phyloP scores from a whole-genome alignment of 306 rosid species.

The Vigna hirtella region DNA sequence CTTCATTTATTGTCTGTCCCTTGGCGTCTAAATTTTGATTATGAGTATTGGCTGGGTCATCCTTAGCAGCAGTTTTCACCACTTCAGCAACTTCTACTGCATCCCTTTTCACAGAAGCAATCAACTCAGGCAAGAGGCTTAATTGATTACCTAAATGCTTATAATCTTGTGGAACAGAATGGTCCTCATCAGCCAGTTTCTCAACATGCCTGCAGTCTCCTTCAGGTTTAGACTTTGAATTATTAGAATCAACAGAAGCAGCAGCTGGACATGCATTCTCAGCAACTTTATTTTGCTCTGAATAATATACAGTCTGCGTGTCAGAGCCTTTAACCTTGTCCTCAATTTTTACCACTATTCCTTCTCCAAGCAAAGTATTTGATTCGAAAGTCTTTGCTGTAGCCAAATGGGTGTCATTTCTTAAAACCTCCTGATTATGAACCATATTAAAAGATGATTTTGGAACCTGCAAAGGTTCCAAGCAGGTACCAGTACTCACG shows the following conservation, averaged over 20 bases:
- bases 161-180: conserved; percentile 52
- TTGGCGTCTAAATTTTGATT: conserved; percentile 44
- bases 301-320: conserved; percentile 45
- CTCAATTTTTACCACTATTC: conserved; percentile 43
- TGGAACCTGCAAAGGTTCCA: conserved; percentile 50
- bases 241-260: conserved; percentile 47
- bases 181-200: conserved; percentile 53
- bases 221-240: conserved; percentile 49
- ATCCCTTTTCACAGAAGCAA: conserved; percentile 82
- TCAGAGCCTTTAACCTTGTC: conserved; percentile 51
- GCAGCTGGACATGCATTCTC: conserved; percentile 42
- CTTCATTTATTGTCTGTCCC: conserved; percentile 63
- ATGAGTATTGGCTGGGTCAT: conserved; percentile 49
- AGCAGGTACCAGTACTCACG: conserved; percentile 39
- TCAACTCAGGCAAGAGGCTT: conserved; percentile 81
- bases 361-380: conserved; percentile 50
- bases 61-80: conserved; percentile 57
- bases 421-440: conserved; percentile 48
- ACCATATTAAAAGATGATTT: conserved; percentile 51
- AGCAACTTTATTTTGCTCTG: conserved; percentile 48
- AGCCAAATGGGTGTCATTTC: conserved; percentile 37
- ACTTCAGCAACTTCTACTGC: conserved; percentile 73
- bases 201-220: conserved; percentile 48
- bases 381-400: conserved; percentile 52
- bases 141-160: conserved; percentile 58